Evolutionary conservation across 345 rosid species (phyloP), one percentile per base, ranked within the genome.

Genomic region (Populus tremula): DNA sequence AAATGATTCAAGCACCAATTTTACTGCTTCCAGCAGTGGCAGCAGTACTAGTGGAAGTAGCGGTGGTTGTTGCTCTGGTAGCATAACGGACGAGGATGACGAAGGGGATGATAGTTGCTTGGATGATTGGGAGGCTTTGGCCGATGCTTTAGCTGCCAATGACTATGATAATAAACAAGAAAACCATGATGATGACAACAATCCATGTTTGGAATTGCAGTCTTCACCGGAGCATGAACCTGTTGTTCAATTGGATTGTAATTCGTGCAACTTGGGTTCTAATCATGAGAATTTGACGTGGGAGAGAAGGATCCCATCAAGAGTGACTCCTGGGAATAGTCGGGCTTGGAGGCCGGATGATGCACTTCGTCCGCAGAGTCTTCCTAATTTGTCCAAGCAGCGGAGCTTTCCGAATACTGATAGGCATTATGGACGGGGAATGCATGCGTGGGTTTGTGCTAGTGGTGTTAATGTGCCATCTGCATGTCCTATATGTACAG

Each of bases 71-170:
- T 93, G 92, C 84, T 94, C 98, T 4, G 98, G 97, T 70, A 84
- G 85, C 81, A 90, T 93, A 36, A 86, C 98, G 0, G 99, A 93
- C 75, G 98, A 91, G 38, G 95, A 92, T 16, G 91, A 85, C 61
- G 94, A 75, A 43, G 90, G 72, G 17, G 94, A 86, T 62, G 97
- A 89, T 67, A 90, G 85, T 35, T 90, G 97, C 83, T 86, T 93
- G 87, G 99, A 95, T 76, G 97, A 95, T 73, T 95, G 99, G 99
- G 99, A 95, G 79, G 93, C 98, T 64, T 70, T 93, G 79, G 98
- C 99, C 39, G 99, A 95, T 84, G 99, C 99, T 75, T 78, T 95
- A 79, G 98, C 94, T 1, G 96, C 96, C 27, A 59, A 23, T 2
- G 79, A 84, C 77, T 93, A 87, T 27, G 84, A 83, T 6, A 81